phyloP scores from a whole-genome alignment of 352 stramenopile species.

The Phytophthora chlamydospora region DNA sequence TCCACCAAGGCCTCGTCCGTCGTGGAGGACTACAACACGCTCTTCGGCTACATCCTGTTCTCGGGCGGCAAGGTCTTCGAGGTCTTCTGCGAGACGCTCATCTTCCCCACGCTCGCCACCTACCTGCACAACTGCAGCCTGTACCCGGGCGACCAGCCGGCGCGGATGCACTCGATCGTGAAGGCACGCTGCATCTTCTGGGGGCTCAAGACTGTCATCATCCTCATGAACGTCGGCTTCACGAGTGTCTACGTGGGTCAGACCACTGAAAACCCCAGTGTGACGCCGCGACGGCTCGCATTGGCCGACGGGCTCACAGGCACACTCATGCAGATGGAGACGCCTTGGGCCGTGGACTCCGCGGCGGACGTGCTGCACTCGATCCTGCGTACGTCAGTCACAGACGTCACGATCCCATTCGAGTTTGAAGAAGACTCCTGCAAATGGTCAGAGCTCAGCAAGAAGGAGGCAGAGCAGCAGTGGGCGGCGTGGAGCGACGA shows the following conservation, averaged over 20 bases:
- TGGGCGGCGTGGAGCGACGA: constrained; percentile 38
- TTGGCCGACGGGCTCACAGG: constrained; percentile 3
- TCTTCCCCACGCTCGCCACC: constrained; percentile 60
- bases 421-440: constrained; percentile 31
- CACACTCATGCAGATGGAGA: constrained; percentile 16
- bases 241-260: constrained; percentile 65
- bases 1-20: constrained; percentile 33
- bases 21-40: constrained; percentile 54
- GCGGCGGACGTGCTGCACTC: constrained; percentile 26
- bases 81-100: constrained; percentile 63
- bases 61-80: constrained; percentile 58
- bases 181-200: constrained; percentile 62
- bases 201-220: constrained; percentile 63
- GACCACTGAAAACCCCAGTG: constrained; percentile 5
- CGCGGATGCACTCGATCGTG: constrained; percentile 47
- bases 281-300: constrained; percentile 16
- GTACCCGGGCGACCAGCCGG: constrained; percentile 59
- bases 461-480: constrained; percentile 12
- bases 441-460: constrained; percentile 6
- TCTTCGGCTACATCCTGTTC: constrained; percentile 59
- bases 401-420: constrained; percentile 30
- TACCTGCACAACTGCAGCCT: constrained; percentile 68
- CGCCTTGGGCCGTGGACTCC: constrained; percentile 6
- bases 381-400: constrained; percentile 32
- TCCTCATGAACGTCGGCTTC: constrained; percentile 70